Base-by-base conservation (phyloP, 768 basidiomycete species). In the Postia placenta region DNA sequence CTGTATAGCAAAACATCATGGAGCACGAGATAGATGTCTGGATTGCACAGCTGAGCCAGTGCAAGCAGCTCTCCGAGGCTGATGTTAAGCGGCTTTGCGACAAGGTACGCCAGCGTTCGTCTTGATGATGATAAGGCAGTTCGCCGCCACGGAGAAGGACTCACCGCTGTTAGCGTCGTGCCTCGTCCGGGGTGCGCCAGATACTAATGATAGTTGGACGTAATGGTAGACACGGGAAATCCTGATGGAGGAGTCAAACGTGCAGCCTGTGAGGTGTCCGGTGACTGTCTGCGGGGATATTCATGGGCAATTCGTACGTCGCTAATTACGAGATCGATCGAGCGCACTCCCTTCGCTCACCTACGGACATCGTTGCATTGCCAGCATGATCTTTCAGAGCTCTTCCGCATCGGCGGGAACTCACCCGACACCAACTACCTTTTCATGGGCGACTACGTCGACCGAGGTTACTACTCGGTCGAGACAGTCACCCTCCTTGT, bases 371-470 rank as follows among this genome's bases (percentile, higher is more conserved):
- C 49, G 41, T 45, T 50, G 38, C 48, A 11, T 36, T 49, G 60
- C 46, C 59, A 99, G 95, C 96, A 99, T 71, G 96, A 99, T 75
- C 87, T 99, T 48, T 95, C 93, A 50, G 96, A 99, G 67, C 85
- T 98, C 36, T 97, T 99, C 72, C 85, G 94, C 48, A 97, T 98
- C 64, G 96, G 96, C 46, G 96, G 96, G 43, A 95, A 96, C 72
- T 95, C 92, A 12, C 96, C 96, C 38, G 93, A 96, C 69, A 99
- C 96, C 56, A 99, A 97, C 72, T 99, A 99, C 69, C 87, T 99
- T 61, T 99, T 98, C 76, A 99, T 99, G 96, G 96, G 96, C 24
- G 96, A 99, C 75, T 99, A 97, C 66, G 96, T 98, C 60, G 96
- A 97, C 74, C 84, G 94, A 63, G 95, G 95, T 17, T 99, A 97